Base-by-base conservation (phyloP, 768 basidiomycete species). In the Hortiboletus flavorubellus region DNA sequence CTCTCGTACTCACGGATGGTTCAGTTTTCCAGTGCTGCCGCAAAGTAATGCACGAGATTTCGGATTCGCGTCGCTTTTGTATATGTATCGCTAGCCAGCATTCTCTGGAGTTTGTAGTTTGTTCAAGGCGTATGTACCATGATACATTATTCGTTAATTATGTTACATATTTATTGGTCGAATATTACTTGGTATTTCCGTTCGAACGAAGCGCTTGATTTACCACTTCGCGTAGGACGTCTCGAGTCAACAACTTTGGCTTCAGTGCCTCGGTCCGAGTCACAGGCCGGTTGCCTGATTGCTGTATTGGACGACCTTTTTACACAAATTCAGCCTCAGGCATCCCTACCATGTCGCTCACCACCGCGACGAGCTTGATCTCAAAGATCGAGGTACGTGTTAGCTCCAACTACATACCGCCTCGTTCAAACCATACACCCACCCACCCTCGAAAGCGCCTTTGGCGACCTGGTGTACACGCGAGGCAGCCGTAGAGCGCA, bases 11-110 rank as follows among this genome's bases (percentile, higher is more conserved):
- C n/a, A 70, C 46, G 8, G n/a, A 21, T 46, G 12, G 64, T 40
- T 5, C 67, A 89, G 78, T 89, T 86, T 75, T 89, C 87, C 60
- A 87, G 85, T 64, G 81, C 87, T 35, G 81, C 82, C 53, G 76
- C 83, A 59, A 88, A 88, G 78, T 88, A 80, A 71, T 61, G 44
- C 26, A 38, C 39, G 34, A 51, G 44, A 51, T 37, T 38, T n/a
- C 4, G 14, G 5, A n/a, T n/a, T 30, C 4, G 34, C 39, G 4
- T 40, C 31, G 49, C 47, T 33, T 55, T 56, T 60, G 46, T 45
- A 48, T 33, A 43, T 70, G 63, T 72, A 70, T 68, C 56, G 54
- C 58, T 70, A 61, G 59, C 49, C 47, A 41, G 39, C 57, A 56
- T 70, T 66, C 66, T 57, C 37, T 47, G 55, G 30, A 45, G 61